Evolutionary conservation across 2,329 filamentous ascomycete species (phyloP), one percentile per base, ranked within the genome.

Genomic region (Berkeleyomyces rouxiae): DNA sequence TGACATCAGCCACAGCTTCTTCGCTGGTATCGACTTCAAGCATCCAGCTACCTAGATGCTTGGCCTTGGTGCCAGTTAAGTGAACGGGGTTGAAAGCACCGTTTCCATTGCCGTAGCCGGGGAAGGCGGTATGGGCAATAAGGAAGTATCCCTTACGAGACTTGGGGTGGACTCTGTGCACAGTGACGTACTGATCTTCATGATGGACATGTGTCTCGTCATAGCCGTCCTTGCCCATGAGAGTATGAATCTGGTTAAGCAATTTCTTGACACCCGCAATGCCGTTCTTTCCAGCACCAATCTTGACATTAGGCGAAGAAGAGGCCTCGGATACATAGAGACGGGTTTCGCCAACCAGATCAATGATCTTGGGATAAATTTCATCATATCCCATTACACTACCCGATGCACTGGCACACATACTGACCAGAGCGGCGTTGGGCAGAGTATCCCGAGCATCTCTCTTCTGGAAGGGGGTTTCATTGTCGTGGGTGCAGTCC

Each of bases 401-500:
- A 53, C 93, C 93, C 6, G 87, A 91, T 1, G 92, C 90, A 68
- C 90, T 96, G 33, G 90, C 85, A 72, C 95, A 99, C 91, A 99
- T 96, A 70, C 86, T 87, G 44, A 97, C 92, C 3, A 99, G 79
- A 4, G 93, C 93, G 59, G 92, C 91, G 70, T 95, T 97, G 6
- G 95, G 88, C 7, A 99, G 79, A 0, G 93, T 97, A 71, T 99
- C 95, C 65, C 90, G 83, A 60, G 91, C 91, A 71, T 96, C 91
- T 47, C 95, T 82, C 74, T 96, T 96, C 73, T 99, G 92, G 0
- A 92, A 89, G 0, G 93, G 93, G 1, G 90, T 87, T 74, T 99
- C 92, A 69, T 99, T 99, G 75, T 99, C 93, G 72, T 99, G 93
- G 0, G 95, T 99, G 73, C 95, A 99, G 72, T 99, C 95, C 90